Base-by-base conservation (phyloP, 2,329 filamentous ascomycete species). In the Hypoxylon sp. region DNA sequence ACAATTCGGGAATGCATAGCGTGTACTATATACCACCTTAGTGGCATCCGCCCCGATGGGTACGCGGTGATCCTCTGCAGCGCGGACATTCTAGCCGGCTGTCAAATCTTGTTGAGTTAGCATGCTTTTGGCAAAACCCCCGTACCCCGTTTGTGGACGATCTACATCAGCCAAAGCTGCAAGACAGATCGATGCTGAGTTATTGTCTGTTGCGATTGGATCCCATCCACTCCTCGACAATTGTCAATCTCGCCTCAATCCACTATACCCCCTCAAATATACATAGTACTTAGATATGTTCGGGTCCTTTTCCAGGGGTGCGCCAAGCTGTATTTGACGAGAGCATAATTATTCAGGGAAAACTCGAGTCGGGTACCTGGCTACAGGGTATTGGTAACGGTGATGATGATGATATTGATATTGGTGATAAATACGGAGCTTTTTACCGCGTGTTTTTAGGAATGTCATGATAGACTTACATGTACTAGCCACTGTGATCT, bases 51-150 rank as follows among this genome's bases (percentile, higher is more conserved):
- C 67, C 66, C 63, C 50, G 63, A 66, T 71, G 67, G 70, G 47
- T 69, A 69, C 63, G 46, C 33, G 63, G 44, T 48, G 64, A 58
- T 68, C 66, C 50, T 61, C 65, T 65, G 59, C 59, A 63, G 54
- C 63, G 13, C 53, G 63, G 54, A 58, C 59, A 48, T 62, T 67
- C 66, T 61, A 60, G 68, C 60, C 66, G 69, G 69, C 71, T 73
- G 72, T 73, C 72, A 72, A 69, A 71, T 61, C 65, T 71, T 64
- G 61, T 71, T 50, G 55, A 52, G 54, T 60, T 70, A 65, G 59
- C 58, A 71, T 69, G 63, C 35, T 69, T 73, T 70, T 66, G 70
- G 71, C 66, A 71, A 73, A 66, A 67, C 33, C 67, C 67, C 71
- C 71, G 70, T 67, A 61, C 54, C 60, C 60, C 63, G 47, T 63